Evolutionary conservation across 1,284 basidiomycete genomes (phyloP).

Genomic region (Rhodotorula mucilaginosa): DNA sequence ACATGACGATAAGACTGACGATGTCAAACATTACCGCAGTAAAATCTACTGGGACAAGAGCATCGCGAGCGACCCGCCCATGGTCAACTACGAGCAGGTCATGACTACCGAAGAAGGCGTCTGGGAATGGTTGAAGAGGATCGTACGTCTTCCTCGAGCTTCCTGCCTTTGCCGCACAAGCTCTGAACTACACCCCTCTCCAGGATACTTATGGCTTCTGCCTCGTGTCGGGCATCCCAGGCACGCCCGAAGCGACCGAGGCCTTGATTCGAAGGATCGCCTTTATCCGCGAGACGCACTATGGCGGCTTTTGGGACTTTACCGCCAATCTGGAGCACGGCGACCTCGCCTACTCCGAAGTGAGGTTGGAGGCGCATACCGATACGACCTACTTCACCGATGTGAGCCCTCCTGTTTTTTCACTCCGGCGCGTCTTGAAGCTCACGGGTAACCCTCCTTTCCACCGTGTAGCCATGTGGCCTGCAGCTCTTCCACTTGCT

Average conservation of each 20-base stretch:
- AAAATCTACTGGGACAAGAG: conserved; percentile 77
- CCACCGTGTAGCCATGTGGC: conserved; percentile 72
- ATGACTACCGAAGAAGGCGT: conserved; percentile 72
- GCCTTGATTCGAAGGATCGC: conserved; percentile 71
- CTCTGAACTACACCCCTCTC: not conserved
- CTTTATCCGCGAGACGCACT: conserved; percentile 91
- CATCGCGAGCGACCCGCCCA: conserved; percentile 73
- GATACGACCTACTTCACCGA: conserved; percentile 70
- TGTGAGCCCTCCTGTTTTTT: conserved; percentile 10
- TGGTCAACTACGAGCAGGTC: conserved; percentile 68
- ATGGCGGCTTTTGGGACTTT: conserved; percentile 92
- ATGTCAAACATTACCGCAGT: conserved; percentile 50
- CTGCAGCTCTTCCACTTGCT: conserved; percentile 94
- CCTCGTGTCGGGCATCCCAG: conserved; percentile 77
- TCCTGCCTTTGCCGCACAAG: not conserved
- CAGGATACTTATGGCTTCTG: conserved; percentile 86
- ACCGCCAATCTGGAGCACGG: conserved; percentile 87
- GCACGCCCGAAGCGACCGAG: conserved; percentile 80
- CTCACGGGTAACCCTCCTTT: not conserved
- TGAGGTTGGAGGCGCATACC: conserved; percentile 86
- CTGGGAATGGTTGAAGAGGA: conserved; percentile 74
- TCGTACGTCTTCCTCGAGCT: conserved; percentile 59
- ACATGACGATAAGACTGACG: not conserved
- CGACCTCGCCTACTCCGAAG: conserved; percentile 81
- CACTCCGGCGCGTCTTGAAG: not conserved